Evolutionary conservation across 108 stramenopile genomes (phyloP).

Genomic region (Phaeodactylum tricornutum): DNA sequence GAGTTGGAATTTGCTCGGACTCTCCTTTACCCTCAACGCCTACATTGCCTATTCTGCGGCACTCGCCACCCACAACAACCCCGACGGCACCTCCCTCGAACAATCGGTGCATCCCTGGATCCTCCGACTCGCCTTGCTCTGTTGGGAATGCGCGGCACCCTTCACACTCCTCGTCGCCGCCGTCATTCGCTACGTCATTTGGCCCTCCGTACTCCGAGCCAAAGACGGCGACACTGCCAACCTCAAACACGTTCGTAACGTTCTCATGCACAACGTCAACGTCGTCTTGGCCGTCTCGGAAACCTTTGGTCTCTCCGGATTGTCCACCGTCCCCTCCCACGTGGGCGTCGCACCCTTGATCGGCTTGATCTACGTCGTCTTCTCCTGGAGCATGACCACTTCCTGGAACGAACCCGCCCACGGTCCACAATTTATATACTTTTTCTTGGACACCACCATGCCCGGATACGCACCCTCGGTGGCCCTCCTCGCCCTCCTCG

Average conservation of each 20-base stretch:
- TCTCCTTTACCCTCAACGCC: conserved; percentile 39
- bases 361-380: conserved; percentile 34
- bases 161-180: conserved; percentile 10
- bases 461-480: conserved; percentile 10
- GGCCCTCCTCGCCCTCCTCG: conserved; percentile 9
- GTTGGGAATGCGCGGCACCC: conserved; percentile 24
- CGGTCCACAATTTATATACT: conserved; percentile 33
- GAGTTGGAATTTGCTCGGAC: conserved; percentile 64
- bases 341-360: conserved; percentile 30
- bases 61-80: not conserved
- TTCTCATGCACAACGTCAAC: conserved; percentile 35
- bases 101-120: conserved; percentile 3
- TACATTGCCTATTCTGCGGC: conserved; percentile 37
- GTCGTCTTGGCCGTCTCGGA: conserved; percentile 38
- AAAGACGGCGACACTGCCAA: conserved; percentile 3
- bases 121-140: conserved; percentile 10
- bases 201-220: conserved; percentile 12
- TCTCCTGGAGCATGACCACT: conserved; percentile 5
- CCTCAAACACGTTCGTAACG: conserved; percentile 2
- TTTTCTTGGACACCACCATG: conserved; percentile 37
- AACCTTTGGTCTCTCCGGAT: conserved; percentile 36
- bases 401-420: conserved; percentile 2
- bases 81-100: too few relatives aligned
- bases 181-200: conserved; percentile 19
- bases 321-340: conserved; percentile 35